Base-by-base conservation (phyloP, 495 filamentous ascomycete genomes). In the Aspergillus egyptiacus region DNA sequence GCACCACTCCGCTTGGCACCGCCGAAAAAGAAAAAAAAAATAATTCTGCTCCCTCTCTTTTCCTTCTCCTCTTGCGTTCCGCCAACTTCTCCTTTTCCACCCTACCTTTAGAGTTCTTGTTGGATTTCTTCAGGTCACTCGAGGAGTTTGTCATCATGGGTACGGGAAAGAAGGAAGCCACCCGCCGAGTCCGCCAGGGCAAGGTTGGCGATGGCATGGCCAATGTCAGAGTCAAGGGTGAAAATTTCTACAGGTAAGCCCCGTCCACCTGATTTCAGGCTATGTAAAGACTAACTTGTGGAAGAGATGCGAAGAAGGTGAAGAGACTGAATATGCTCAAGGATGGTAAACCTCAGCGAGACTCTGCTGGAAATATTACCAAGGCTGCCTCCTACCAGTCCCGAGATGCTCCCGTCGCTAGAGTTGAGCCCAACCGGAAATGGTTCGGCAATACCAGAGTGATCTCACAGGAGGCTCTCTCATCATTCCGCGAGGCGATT, bases 401-500 rank as follows among this genome's bases (percentile, higher is more conserved):
- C 60, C 76, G 72, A 54, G 85, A 86, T 53, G 77, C 80, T 17
- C 91, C 93, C n/a, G 76, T 75, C 50, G 93, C 89, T 53, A 78
- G 89, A 33, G 84, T 97, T 54, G 93, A 98, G 64, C 93, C 93
- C 32, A 91, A 97, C 69, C 77, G 93, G 54, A 89, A 90, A 71
- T 88, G 84, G 85, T 89, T 89, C 58, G 78, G 69, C n/a, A 82
- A 84, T 53, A 83, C 82, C 7, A 65, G 84, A 60, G 84, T 87
- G 11, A 86, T 87, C 44, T 78, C 76, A 0, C 79, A 82, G 54
- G 76, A 80, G 50, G 83, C 85, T 18, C 73, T 93, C 51, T 78
- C 72, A 20, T 82, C 84, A 2, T 98, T 98, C 69, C 83, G 94
- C 37, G 87, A 94, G 50, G 94, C 93, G 11, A 90, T 97, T 64